Conservation (phyloP, 306 rosid species). For the Malus sieversii region DNA sequence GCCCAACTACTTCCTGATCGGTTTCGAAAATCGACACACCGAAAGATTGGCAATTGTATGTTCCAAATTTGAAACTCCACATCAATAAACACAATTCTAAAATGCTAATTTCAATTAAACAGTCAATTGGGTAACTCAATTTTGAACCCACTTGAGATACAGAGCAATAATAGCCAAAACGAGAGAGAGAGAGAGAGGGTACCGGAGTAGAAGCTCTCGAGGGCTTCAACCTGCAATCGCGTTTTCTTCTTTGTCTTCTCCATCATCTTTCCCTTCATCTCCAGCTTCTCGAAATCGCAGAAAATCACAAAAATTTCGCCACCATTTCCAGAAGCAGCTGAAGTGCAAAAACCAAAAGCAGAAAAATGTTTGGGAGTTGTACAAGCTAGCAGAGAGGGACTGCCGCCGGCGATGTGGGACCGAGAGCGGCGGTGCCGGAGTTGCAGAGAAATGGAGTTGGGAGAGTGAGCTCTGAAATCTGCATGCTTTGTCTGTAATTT, state of each 20-base stretch:
- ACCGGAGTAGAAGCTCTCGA: slow-evolving; percentile 37
- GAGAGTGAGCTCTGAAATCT: slow-evolving; percentile 8
- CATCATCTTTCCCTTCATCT: slow-evolving; percentile 2
- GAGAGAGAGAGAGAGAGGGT: not conserved
- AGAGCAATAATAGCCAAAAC: not conserved
- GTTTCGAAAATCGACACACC: not conserved
- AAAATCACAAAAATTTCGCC: not conserved
- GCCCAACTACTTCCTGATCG: not conserved
- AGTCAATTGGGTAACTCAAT: not conserved
- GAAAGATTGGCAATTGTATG: not conserved
- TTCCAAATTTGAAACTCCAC: not conserved
- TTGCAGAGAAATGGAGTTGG: not conserved
- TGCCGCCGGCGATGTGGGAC: not conserved
- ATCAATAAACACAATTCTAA: not conserved
- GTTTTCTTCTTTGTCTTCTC: slow-evolving; percentile 30
- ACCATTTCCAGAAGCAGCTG: not conserved
- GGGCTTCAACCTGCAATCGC: slow-evolving; percentile 28
- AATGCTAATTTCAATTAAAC: not conserved
- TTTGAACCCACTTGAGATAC: not conserved
- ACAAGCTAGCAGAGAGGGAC: not conserved
- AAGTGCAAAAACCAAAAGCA: not conserved
- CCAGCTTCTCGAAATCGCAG: not conserved
- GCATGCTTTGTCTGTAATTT: slow-evolving; percentile 10
- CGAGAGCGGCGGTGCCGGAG: not conserved
- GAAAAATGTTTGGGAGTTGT: not conserved